A percentile compares a stretch with the other conserved stretches of the same genome.
Evolutionary conservation across 768 basidiomycete species (phyloP).

Genomic region (Nevesoporus exiguus): DNA sequence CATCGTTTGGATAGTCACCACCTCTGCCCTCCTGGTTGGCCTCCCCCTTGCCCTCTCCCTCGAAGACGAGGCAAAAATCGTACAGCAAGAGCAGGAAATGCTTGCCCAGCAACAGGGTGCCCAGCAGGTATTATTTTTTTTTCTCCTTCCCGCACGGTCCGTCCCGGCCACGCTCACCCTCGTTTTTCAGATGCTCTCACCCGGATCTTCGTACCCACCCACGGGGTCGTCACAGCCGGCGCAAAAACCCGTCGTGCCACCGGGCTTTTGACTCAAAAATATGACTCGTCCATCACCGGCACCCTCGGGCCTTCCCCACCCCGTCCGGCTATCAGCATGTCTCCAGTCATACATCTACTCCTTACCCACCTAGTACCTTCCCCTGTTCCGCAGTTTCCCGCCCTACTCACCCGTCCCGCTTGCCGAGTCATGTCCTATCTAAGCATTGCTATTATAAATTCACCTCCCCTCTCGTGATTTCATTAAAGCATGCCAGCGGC

Average conservation of each 20-base stretch:
- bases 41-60: conserved; percentile 89
- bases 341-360: conserved; percentile 6
- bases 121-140: conserved; percentile 67
- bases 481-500: conserved; percentile 18
- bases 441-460: conserved; percentile 29
- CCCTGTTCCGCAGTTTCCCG: conserved; percentile 15
- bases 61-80: conserved; percentile 95
- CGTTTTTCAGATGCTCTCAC: conserved; percentile 64
- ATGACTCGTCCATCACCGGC: not conserved
- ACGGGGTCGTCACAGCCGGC: conserved; percentile 36
- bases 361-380: conserved; percentile 15
- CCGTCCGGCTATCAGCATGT: too few relatives aligned
- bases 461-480: conserved; percentile 16
- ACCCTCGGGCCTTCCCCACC: too few relatives aligned
- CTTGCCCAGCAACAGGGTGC: conserved; percentile 90
- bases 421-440: conserved; percentile 25
- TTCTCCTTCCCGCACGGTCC: not conserved
- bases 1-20: conserved; percentile 92
- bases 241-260: conserved; percentile 67
- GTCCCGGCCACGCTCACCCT: conserved; percentile 7
- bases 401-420: conserved; percentile 7
- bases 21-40: conserved; percentile 89
- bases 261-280: conserved; percentile 64
- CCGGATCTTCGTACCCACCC: conserved; percentile 53
- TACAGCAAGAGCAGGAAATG: conserved; percentile 92